Conservation (phyloP, 139 green algal species). For the Coelastrella sp. region DNA sequence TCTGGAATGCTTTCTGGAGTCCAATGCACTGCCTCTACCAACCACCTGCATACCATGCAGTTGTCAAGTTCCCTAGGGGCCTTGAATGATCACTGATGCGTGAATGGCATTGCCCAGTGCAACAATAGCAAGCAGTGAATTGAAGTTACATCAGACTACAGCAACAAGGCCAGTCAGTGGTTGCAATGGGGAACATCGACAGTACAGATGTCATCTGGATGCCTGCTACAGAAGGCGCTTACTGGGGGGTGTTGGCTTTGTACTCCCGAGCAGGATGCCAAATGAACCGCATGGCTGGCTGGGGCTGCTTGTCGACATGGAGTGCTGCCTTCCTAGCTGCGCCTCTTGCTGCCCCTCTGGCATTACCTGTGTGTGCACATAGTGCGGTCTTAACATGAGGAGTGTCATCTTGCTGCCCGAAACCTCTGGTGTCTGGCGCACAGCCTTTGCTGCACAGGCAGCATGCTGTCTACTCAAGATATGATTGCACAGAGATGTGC, state of each 20-base stretch:
- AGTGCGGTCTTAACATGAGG: too few species aligned
- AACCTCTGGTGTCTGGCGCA: too few species aligned
- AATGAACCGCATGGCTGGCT: background rate
- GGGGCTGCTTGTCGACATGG: background rate
- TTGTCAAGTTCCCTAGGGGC: too few species aligned
- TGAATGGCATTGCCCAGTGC: background rate
- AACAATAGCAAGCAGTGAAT: background rate
- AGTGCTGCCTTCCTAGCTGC: background rate
- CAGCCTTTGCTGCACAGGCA: too few species aligned
- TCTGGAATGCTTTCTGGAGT: slow-evolving; percentile 6
- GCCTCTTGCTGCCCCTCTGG: background rate
- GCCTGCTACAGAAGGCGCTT: background rate
- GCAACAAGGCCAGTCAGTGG: too few species aligned
- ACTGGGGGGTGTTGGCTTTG: slow-evolving; percentile 43
- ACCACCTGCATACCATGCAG: slow-evolving; percentile 4
- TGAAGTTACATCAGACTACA: too few species aligned
- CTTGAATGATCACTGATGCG: too few species aligned
- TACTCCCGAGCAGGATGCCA: background rate
- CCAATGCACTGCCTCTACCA: slow-evolving; percentile 14
- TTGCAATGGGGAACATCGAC: too few species aligned
- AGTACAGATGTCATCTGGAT: too few species aligned
- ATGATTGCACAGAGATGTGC: background rate
- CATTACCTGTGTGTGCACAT: background rate
- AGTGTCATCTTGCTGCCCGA: too few species aligned
- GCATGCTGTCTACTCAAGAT: too few species aligned